A percentile compares a stretch with the other conserved stretches of the same genome.
phyloP scores from a whole-genome alignment of 768 basidiomycete genomes.

The Rhodotorula graminis region DNA sequence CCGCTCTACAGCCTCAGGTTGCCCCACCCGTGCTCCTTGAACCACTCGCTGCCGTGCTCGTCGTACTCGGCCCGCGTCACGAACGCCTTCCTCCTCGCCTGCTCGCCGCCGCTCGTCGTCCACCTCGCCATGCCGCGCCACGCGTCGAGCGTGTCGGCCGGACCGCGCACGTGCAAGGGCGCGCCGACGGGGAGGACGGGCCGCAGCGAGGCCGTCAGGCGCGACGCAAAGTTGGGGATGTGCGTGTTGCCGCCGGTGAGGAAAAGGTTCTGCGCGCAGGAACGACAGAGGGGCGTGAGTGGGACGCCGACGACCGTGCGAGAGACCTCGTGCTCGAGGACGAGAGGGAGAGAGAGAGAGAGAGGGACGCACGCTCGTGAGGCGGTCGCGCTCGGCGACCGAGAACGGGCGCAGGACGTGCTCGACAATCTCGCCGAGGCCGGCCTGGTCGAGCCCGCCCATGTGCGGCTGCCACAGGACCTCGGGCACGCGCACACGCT shows the following conservation, averaged over 20 bases:
- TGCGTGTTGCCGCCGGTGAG: constrained; percentile 77
- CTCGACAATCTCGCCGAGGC: constrained; percentile 84
- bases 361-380: constrained; percentile 63
- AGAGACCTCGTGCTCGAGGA: neutral
- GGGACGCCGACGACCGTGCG: too few species aligned
- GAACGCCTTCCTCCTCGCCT: constrained; percentile 54
- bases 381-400: constrained; percentile 60
- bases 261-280: constrained; percentile 67
- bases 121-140: constrained; percentile 88
- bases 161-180: constrained; percentile 58
- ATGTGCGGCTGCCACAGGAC: constrained; percentile 88
- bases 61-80: constrained; percentile 79
- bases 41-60: constrained; percentile 79
- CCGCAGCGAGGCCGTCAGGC: constrained; percentile 68
- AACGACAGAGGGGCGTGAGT: neutral
- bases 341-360: neutral
- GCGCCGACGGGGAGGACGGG: constrained; percentile 81
- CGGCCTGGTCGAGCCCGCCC: constrained; percentile 91
- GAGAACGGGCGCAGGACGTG: constrained; percentile 71
- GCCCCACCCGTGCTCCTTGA: constrained; percentile 86
- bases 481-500: constrained; percentile 85
- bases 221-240: constrained; percentile 62
- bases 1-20: constrained; percentile 49
- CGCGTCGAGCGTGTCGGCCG: constrained; percentile 62
- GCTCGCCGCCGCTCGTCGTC: constrained; percentile 49